These are phyloP conservation scores for Chondrostereum purpureum DNA, from an alignment of 1,284 basidiomycete genomes.

Conservation along the genomic window DNA sequence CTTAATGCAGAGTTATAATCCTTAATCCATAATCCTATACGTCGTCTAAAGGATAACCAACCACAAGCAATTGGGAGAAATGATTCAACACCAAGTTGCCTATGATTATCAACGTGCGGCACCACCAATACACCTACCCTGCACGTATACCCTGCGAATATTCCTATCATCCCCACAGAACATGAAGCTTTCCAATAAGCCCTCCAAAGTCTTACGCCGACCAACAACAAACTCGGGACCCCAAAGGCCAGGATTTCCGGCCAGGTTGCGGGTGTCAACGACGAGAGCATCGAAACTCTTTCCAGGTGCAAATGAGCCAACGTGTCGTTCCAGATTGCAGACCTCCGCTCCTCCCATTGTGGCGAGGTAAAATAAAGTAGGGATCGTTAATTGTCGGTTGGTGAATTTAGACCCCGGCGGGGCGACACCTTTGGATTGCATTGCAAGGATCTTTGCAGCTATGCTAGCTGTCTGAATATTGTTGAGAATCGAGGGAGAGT, in stretches of 20 bases:
- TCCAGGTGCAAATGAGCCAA: conserved; percentile 78
- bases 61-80: too few species aligned
- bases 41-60: too few species aligned
- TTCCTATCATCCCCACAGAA: conserved; percentile 89
- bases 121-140: conserved; percentile 76
- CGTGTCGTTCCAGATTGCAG: conserved; percentile 60
- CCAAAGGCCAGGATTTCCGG: conserved; percentile 63
- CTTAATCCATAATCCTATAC: too few species aligned
- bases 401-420: conserved; percentile 35
- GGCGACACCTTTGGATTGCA: conserved; percentile 24
- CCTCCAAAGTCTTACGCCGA: conserved; percentile 30
- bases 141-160: conserved; percentile 79
- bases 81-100: neutral
- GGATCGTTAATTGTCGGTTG: conserved; percentile 61
- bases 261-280: conserved; percentile 43
- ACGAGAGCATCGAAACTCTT: conserved; percentile 91
- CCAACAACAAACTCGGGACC: conserved; percentile 26
- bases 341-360: conserved; percentile 89
- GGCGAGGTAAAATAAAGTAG: conserved; percentile 84
- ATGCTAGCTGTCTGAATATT: conserved; percentile 79
- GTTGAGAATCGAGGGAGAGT: conserved; percentile 78
- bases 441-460: conserved; percentile 70
- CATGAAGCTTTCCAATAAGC: conserved; percentile 65
- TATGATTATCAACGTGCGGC: conserved; percentile 5
- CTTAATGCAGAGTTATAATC: conserved; percentile 58